These are phyloP conservation scores for Piper longum DNA, from an alignment of 164 flowering plant genomes.

Conservation along the genomic window DNA sequence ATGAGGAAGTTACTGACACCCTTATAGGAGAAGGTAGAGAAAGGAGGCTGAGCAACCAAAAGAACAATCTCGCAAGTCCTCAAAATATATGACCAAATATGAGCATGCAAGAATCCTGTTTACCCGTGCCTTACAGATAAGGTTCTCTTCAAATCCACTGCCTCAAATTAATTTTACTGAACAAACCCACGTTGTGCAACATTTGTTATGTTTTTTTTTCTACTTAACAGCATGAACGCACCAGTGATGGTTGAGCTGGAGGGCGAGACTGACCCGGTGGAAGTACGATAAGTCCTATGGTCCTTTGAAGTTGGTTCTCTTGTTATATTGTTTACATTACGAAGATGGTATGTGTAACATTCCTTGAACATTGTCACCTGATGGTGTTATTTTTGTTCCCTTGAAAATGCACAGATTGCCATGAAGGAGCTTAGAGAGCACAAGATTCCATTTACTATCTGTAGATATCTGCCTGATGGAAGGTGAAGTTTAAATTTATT, in stretches of 20 bases:
- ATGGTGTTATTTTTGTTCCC: not conserved
- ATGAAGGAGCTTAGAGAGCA: conserved; percentile 94
- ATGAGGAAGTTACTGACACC: conserved; percentile 35
- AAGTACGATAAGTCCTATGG: conserved; percentile 16
- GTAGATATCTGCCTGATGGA: conserved; percentile 88
- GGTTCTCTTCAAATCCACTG: conserved; percentile 13
- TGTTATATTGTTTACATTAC: no score
- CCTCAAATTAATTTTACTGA: not conserved
- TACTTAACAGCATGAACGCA: conserved; percentile 50
- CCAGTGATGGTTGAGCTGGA: conserved; percentile 71
- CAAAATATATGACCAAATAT: conserved; percentile 53
- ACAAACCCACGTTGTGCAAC: not conserved
- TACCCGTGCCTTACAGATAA: conserved; percentile 54
- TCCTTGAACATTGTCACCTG: not conserved
- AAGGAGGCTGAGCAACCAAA: conserved; percentile 20
- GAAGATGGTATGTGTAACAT: no score
- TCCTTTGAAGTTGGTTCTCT: no score
- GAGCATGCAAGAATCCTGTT: conserved; percentile 57
- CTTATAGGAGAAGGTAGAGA: conserved; percentile 26
- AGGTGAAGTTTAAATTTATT: conserved; percentile 27
- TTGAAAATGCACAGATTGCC: conserved; percentile 42
- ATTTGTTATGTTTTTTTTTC: not conserved
- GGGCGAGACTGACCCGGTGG: conserved; percentile 61
- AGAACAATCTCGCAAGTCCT: conserved; percentile 34
- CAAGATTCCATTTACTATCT: conserved; percentile 82